Evolutionary conservation across 2,329 filamentous ascomycete genomes (phyloP), one percentile per base, ranked within the genome.

Genomic region (Mollisiaceae sp.): DNA sequence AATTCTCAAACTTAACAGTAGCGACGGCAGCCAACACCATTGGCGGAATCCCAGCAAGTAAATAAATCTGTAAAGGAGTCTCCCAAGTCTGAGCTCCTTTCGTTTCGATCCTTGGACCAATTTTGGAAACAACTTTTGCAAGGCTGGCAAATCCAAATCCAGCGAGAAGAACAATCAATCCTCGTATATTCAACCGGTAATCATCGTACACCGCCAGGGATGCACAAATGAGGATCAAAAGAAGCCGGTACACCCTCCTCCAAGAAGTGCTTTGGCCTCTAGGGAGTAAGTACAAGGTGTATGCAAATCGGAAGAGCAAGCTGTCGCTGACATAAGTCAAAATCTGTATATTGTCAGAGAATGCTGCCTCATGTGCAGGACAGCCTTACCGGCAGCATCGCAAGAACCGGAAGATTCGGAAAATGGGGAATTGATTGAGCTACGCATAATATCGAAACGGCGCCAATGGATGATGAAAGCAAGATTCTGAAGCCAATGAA

Each of bases 301-400:
- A 66, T 60, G 70, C 64, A 59, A 71, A 14, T 11, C 68, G 65
- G 8, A 75, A 72, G 1, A 73, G 38, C 1, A 74, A 50, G 59
- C 71, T 71, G 45, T 75, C 74, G 56, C 64, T 67, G 9, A 70
- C 71, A 67, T 74, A 74, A 60, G 72, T 72, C 12, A 74, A 61
- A 32, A 75, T 69, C 73, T 74, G 45, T 22, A 5, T 27, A 4
- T 22, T 24, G 55, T 72, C 32, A 73, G 68, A 41, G 15, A 27
- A 35, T 11, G 20, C 27, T 22, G 6, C 27, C 20, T 3, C 15
- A 43, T 18, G 8, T 32, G 50, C 32, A 3, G 15, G 27, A 55
- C 35, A 15, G 36, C 67, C 68, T 62, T 62, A 74, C 73, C 39
- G 71, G 65, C 41, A 75, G 50, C 66, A 74, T 72, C 43, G 69